Conservation (phyloP, 352 stramenopile genomes). For the Globisporangium okanoganense region DNA sequence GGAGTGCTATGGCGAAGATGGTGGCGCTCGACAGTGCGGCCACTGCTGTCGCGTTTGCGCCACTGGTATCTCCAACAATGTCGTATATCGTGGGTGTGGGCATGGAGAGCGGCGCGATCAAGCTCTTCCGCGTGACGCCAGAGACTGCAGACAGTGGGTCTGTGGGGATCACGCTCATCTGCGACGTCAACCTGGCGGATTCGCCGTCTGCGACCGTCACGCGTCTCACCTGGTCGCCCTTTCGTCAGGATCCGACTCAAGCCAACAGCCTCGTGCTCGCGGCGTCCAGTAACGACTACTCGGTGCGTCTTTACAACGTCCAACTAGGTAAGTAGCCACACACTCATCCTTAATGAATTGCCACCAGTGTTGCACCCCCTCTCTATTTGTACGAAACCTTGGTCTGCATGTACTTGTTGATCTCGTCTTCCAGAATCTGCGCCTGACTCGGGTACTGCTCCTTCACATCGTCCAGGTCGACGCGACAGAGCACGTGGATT, state of each 20-base stretch:
- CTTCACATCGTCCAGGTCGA: conserved; percentile 62
- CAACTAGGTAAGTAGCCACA: conserved; percentile 14
- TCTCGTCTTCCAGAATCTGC: conserved; percentile 59
- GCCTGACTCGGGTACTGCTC: conserved; percentile 55
- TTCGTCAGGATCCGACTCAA: background rate
- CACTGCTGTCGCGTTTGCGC: conserved; percentile 60
- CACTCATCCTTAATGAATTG: background rate
- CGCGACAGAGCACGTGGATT: conserved; percentile 59
- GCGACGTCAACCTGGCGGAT: conserved; percentile 19
- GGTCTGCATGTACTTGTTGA: conserved; percentile 74
- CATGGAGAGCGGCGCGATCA: conserved; percentile 51
- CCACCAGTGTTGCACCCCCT: background rate
- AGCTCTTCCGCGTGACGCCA: conserved; percentile 26
- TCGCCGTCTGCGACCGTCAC: conserved; percentile 37
- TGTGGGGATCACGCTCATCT: conserved; percentile 12
- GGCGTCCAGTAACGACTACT: conserved; percentile 44
- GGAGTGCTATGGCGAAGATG: conserved; percentile 16
- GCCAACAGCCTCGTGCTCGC: conserved; percentile 20
- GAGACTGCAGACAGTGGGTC: background rate
- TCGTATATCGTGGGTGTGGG: conserved; percentile 50
- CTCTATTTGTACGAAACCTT: conserved; percentile 53
- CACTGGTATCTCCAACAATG: background rate
- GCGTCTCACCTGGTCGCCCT: conserved; percentile 44
- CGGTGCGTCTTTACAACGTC: conserved; percentile 46
- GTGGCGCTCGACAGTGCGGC: conserved; percentile 39